Evolutionary conservation across 2,329 filamentous ascomycete genomes (phyloP).

Genomic region (Fusarium floridanum): DNA sequence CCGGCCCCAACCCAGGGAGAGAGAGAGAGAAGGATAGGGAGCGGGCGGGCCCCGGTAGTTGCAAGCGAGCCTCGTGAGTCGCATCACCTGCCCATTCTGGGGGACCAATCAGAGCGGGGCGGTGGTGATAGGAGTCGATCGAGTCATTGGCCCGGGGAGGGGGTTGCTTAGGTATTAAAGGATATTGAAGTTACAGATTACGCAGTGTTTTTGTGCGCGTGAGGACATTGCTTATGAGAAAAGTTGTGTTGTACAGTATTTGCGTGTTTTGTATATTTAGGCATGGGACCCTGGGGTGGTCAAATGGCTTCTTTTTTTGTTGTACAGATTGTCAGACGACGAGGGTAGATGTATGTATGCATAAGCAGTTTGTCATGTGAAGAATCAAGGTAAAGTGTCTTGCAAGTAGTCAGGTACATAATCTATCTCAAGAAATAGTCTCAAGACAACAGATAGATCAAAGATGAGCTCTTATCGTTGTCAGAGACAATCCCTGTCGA

Average conservation of each 20-base stretch:
- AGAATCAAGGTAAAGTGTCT: not conserved
- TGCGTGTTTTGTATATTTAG: not conserved
- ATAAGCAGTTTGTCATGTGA: not conserved
- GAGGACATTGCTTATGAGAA: not conserved
- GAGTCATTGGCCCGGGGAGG: not conserved
- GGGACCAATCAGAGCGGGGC: slow-evolving; percentile 36
- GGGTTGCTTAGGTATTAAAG: not conserved
- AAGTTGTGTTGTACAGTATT: not conserved
- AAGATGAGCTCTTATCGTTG: not conserved
- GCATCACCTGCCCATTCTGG: slow-evolving; percentile 42
- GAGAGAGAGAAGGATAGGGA: not conserved
- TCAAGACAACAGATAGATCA: not conserved
- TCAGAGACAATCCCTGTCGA: not conserved
- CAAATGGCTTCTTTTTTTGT: slow-evolving; percentile 1
- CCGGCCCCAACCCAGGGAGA: slow-evolving; percentile 6
- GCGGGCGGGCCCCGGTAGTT: slow-evolving; percentile 35
- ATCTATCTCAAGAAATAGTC: not conserved
- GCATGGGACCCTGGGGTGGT: not conserved
- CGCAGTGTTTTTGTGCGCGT: not conserved
- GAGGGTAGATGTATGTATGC: not conserved
- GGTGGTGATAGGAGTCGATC: not conserved
- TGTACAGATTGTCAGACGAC: not conserved
- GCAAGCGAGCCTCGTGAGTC: slow-evolving; percentile 42
- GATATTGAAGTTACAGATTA: not conserved
- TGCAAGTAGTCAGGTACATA: not conserved